These are phyloP conservation scores for Fusarium torreyae DNA, from an alignment of 2,329 filamentous ascomycete genomes.

Conservation along the genomic window DNA sequence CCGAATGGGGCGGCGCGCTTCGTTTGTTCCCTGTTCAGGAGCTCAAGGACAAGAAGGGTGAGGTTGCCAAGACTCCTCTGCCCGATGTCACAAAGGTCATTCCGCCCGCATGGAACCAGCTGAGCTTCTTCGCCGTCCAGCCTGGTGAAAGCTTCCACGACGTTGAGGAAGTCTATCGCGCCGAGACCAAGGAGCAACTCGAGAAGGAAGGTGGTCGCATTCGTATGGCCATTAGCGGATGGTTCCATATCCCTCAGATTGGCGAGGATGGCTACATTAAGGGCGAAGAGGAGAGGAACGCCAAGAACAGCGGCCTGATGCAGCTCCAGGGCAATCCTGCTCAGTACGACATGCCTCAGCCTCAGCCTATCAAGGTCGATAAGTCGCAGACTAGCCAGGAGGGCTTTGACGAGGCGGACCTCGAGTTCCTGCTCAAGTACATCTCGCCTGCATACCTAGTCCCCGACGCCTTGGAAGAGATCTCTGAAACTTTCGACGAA, in stretches of 20 bases:
- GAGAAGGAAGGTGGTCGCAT: slow-evolving; percentile 81
- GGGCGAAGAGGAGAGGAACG: slow-evolving; percentile 89
- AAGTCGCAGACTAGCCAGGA: slow-evolving; percentile 63
- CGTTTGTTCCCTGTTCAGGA: slow-evolving; percentile 84
- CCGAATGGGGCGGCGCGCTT: slow-evolving; percentile 93
- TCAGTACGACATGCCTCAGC: slow-evolving; percentile 85
- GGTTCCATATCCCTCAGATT: slow-evolving; percentile 97
- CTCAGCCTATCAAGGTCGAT: slow-evolving; percentile 67
- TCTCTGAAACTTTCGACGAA: slow-evolving; percentile 84
- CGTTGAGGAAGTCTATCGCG: slow-evolving; percentile 95
- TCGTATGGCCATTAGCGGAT: slow-evolving; percentile 98
- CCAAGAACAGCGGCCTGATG: slow-evolving; percentile 90
- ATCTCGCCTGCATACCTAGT: slow-evolving; percentile 92
- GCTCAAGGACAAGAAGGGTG: slow-evolving; percentile 73
- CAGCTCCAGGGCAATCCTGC: slow-evolving; percentile 94
- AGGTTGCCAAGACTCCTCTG: slow-evolving; percentile 83
- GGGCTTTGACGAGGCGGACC: slow-evolving; percentile 80
- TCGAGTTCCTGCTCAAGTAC: slow-evolving; percentile 92
- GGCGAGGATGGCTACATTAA: slow-evolving; percentile 93
- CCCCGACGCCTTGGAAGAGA: slow-evolving; percentile 88
- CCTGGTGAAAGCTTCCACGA: slow-evolving; percentile 99
- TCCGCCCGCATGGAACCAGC: slow-evolving; percentile 95
- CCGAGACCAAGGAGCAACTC: slow-evolving; percentile 70
- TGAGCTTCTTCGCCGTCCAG: slow-evolving; percentile 98
- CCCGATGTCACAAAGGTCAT: slow-evolving; percentile 87